A percentile compares a stretch with the other conserved stretches of the same genome.
Evolutionary conservation across 2,329 filamentous ascomycete genomes (phyloP).

Genomic region (Exophiala viscosa): DNA sequence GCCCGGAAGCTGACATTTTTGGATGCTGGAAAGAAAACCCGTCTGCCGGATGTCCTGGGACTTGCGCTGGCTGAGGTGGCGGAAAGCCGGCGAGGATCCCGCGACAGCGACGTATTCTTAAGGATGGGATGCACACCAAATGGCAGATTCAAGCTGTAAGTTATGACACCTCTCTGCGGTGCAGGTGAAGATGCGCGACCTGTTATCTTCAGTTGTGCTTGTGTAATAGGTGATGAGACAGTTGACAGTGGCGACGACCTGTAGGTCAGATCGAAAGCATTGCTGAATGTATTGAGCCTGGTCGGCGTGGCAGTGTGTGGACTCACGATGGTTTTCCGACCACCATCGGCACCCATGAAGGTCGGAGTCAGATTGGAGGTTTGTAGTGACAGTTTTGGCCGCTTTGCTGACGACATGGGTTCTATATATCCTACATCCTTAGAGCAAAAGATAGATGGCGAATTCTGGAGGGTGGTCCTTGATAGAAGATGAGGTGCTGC

Average conservation of each 20-base stretch:
- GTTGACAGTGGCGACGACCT: constrained; percentile 37
- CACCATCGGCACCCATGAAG: constrained; percentile 53
- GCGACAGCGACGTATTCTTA: constrained; percentile 43
- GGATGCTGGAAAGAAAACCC: constrained; percentile 50
- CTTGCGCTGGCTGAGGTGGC: constrained; percentile 35
- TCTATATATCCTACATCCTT: constrained; percentile 1
- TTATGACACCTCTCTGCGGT: constrained; percentile 17
- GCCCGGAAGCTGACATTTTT: constrained; percentile 57
- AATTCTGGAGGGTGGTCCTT: constrained; percentile 1
- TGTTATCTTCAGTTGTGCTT: constrained; percentile 9
- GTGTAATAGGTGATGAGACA: constrained; percentile 32
- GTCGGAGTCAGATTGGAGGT: constrained; percentile 49
- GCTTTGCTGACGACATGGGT: constrained; percentile 29
- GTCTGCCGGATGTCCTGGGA: constrained; percentile 37
- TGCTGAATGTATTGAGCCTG: constrained; percentile 58
- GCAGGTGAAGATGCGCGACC: constrained; percentile 26
- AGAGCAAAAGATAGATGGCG: constrained; percentile 5
- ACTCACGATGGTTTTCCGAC: constrained; percentile 25
- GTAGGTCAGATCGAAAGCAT: constrained; percentile 51
- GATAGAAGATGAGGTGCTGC: constrained; percentile 16
- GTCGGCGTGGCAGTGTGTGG: constrained; percentile 52
- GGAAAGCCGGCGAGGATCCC: constrained; percentile 37
- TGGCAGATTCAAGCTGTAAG: constrained; percentile 40
- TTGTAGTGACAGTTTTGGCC: constrained; percentile 60
- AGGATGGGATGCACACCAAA: constrained; percentile 46